phyloP scores from a whole-genome alignment of 306 rosid genomes.

The Abrus precatorius region DNA sequence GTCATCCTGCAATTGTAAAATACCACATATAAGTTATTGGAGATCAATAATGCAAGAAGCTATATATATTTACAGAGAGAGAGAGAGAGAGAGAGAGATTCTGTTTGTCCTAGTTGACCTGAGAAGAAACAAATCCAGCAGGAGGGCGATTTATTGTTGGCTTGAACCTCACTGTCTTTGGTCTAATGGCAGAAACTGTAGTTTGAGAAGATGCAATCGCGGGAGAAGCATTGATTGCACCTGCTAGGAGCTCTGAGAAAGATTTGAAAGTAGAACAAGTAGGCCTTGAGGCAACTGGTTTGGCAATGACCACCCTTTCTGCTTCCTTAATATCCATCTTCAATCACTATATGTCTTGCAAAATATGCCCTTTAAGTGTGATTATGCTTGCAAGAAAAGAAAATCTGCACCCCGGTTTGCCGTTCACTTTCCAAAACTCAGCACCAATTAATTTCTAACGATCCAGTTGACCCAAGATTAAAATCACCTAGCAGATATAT shows the following conservation, averaged over 20 bases:
- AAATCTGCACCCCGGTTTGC: neutral
- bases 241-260: slow-evolving; percentile 90
- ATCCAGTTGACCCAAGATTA: slow-evolving; percentile 5
- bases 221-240: slow-evolving; percentile 76
- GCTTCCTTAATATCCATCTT: slow-evolving; percentile 83
- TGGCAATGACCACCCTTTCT: slow-evolving; percentile 77
- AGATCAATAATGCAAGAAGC: slow-evolving; percentile 37
- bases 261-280: slow-evolving; percentile 76
- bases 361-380: slow-evolving; percentile 9
- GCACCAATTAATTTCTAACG: neutral
- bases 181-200: slow-evolving; percentile 87
- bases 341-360: slow-evolving; percentile 1
- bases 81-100: too few species aligned
- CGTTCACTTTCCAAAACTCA: neutral
- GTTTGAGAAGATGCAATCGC: slow-evolving; percentile 61
- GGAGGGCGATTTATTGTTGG: slow-evolving; percentile 56
- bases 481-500: slow-evolving; percentile 5
- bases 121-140: slow-evolving; percentile 65
- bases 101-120: slow-evolving; percentile 54
- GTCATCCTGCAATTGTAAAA: slow-evolving; percentile 61
- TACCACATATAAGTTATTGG: slow-evolving; percentile 24
- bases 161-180: slow-evolving; percentile 91
- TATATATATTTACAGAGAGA: neutral
- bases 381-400: slow-evolving; percentile 25
- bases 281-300: slow-evolving; percentile 96